phyloP scores from a whole-genome alignment of 345 rosid species.

The Abelmoschus esculentus region DNA sequence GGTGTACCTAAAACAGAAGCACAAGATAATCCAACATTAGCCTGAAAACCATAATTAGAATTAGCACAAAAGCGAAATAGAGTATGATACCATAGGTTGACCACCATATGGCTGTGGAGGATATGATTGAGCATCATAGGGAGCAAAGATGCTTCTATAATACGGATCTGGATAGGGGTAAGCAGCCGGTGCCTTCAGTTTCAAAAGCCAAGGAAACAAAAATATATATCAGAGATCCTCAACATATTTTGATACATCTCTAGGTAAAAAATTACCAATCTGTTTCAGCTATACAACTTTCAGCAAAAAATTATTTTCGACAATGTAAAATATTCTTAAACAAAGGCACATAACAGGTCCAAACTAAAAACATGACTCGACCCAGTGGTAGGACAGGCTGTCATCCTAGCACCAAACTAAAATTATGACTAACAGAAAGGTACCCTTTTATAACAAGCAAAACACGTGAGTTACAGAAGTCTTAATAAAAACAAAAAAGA shows the following conservation, averaged over 20 bases:
- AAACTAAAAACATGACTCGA: background rate
- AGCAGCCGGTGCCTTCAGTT: constrained; percentile 56
- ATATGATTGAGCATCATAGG: constrained; percentile 61
- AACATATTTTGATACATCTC: background rate
- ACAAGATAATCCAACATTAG: background rate
- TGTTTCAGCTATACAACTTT: constrained; percentile 4
- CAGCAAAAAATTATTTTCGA: background rate
- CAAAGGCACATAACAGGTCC: background rate
- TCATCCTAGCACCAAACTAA: too few relatives aligned
- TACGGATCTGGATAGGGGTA: constrained; percentile 96
- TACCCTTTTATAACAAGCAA: background rate
- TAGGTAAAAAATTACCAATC: background rate
- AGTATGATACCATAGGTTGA: constrained; percentile 53
- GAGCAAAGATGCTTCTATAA: constrained; percentile 89
- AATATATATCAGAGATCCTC: constrained; percentile 10
- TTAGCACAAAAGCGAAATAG: background rate
- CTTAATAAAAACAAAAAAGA: background rate
- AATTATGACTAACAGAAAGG: background rate
- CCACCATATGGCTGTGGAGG: constrained; percentile 75
- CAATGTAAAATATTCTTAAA: background rate
- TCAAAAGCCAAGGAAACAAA: constrained; percentile 19
- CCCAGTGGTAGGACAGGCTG: too few relatives aligned
- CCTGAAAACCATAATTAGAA: background rate
- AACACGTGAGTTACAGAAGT: background rate
- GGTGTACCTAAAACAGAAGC: constrained; percentile 50